Percentiles rank a stretch among this genome's conserved stretches.
Conservation (phyloP, 164 flowering plant genomes). For the Stephania yunnanensis region DNA sequence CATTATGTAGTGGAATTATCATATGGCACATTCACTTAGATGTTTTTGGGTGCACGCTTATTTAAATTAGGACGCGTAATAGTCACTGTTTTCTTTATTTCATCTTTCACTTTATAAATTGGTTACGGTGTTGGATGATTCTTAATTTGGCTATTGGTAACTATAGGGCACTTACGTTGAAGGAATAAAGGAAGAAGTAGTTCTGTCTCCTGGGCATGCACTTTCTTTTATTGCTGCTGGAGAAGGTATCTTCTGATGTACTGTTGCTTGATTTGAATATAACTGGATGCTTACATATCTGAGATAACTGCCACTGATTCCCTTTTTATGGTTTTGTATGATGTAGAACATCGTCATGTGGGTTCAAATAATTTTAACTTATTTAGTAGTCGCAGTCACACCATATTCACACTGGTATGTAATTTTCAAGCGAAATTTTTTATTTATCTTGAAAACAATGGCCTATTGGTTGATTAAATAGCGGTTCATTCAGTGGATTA, state of each 20-base stretch:
- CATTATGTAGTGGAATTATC: background rate
- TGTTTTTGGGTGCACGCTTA: no score
- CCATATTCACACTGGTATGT: slow-evolving; percentile 86
- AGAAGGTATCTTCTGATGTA: slow-evolving; percentile 55
- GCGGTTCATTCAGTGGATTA: background rate
- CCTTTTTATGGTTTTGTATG: slow-evolving; percentile 14
- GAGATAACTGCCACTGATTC: background rate
- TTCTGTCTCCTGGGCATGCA: slow-evolving; percentile 99
- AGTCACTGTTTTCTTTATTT: background rate
- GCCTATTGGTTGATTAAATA: background rate
- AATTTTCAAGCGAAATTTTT: background rate
- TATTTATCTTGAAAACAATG: background rate
- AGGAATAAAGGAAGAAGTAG: slow-evolving; percentile 98
- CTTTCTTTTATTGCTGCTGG: slow-evolving; percentile 98
- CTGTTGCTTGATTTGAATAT: background rate
- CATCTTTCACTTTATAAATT: background rate
- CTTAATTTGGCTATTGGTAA: background rate
- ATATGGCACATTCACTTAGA: background rate
- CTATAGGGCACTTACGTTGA: slow-evolving; percentile 95
- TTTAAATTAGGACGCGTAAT: background rate
- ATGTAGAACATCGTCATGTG: slow-evolving; percentile 96
- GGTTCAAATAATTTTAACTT: slow-evolving; percentile 96
- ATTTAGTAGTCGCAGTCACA: slow-evolving; percentile 95
- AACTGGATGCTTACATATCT: background rate
- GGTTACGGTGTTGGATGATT: background rate